Evolutionary conservation across 805 yeast species (phyloP).

Genomic region (Blastobotrys muscicola): DNA sequence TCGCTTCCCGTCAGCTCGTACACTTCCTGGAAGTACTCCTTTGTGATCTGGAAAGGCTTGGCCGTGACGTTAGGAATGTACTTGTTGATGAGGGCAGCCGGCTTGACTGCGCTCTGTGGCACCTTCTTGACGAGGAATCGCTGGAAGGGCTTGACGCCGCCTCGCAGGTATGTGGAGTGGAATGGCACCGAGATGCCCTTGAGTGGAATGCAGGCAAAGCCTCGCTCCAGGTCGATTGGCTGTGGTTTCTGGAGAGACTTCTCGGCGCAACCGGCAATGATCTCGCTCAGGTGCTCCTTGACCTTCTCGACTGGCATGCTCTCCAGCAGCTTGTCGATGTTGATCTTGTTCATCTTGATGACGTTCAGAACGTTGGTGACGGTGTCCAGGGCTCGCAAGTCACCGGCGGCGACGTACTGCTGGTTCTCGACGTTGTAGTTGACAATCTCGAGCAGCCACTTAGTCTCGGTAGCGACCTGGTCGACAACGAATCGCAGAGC

Average conservation of each 20-base stretch:
- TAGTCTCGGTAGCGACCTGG: conserved; percentile 71
- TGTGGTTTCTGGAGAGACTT: conserved; percentile 82
- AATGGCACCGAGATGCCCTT: conserved; percentile 99
- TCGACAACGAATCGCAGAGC: conserved; percentile 92
- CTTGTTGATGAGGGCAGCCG: conserved; percentile 84
- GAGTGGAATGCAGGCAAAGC: conserved; percentile 95
- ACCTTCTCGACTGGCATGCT: conserved; percentile 80
- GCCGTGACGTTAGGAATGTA: conserved; percentile 99
- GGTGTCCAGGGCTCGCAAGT: conserved; percentile 88
- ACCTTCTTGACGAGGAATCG: conserved; percentile 94
- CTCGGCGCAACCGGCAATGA: conserved; percentile 75
- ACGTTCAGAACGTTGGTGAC: conserved; percentile 88
- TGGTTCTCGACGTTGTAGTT: conserved; percentile 97
- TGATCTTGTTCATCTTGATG: conserved; percentile 88
- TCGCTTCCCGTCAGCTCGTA: conserved; percentile 86
- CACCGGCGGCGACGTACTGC: conserved; percentile 99
- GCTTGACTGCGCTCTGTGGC: conserved; percentile 89
- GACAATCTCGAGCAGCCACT: conserved; percentile 95
- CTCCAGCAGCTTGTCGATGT: conserved; percentile 78
- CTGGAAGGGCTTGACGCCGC: conserved; percentile 98
- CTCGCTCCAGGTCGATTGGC: conserved; percentile 95
- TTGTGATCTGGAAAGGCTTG: conserved; percentile 89
- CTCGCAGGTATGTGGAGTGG: conserved; percentile 97
- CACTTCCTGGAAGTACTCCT: conserved; percentile 95
- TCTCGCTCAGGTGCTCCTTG: conserved; percentile 77